Evolutionary conservation across 371 early-diverging fungal species (phyloP).

Genomic region (Dinochytrium kinnereticum): DNA sequence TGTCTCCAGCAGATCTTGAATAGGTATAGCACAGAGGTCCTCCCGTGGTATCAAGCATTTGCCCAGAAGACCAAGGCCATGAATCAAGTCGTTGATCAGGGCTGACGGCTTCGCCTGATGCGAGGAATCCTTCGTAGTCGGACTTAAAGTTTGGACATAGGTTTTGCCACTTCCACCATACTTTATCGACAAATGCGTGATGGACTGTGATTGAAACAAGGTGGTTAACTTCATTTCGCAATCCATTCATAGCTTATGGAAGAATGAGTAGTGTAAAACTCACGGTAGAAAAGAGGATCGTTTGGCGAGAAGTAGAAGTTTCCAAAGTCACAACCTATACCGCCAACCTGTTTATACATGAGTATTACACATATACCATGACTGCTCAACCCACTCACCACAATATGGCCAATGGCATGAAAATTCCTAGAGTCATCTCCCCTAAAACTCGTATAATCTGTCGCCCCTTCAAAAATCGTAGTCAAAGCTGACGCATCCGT

Average conservation of each 20-base stretch:
- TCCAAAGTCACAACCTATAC: conserved; percentile 25
- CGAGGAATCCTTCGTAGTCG: conserved; percentile 30
- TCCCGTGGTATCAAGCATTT: conserved; percentile 27
- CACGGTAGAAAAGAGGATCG: conserved; percentile 31
- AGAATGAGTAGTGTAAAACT: conserved; percentile 1
- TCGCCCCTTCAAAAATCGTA: conserved; percentile 17
- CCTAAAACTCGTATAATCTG: conserved; percentile 20
- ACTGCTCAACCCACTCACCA: conserved; percentile 14
- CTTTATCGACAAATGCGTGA: conserved; percentile 33
- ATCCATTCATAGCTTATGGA: neutral
- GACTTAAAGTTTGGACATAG: conserved; percentile 20
- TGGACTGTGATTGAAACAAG: neutral
- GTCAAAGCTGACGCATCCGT: conserved; percentile 16
- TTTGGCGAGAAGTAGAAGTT: conserved; percentile 30
- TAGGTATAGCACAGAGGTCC: conserved; percentile 32
- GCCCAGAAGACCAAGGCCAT: conserved; percentile 7
- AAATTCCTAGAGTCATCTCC: conserved; percentile 19
- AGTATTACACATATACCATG: neutral
- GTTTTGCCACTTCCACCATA: conserved; percentile 36
- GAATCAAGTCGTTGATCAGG: conserved; percentile 7
- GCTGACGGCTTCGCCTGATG: neutral
- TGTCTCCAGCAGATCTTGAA: conserved; percentile 23
- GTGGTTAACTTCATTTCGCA: neutral
- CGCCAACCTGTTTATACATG: neutral
- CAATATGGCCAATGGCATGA: conserved; percentile 24